A percentile compares a stretch with the other conserved stretches of the same genome.
These are phyloP conservation scores for Orbilia brochopaga DNA, from an alignment of 2,329 filamentous ascomycete genomes.

Conservation along the genomic window DNA sequence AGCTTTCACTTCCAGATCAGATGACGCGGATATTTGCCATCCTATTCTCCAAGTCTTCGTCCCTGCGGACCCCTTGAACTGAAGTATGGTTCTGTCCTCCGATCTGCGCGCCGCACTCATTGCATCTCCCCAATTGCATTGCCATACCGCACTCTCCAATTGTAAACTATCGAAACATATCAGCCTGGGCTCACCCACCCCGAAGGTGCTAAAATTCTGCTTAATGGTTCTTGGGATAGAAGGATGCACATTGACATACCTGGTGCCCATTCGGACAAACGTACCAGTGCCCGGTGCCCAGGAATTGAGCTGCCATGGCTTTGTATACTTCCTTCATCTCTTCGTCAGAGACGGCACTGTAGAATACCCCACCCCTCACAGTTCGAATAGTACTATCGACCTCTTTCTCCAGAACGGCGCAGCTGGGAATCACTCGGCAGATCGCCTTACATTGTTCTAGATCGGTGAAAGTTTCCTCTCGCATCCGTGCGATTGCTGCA, in stretches of 20 bases:
- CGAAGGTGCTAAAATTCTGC: background rate
- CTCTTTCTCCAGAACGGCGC: conserved; percentile 59
- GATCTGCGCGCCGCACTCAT: conserved; percentile 1
- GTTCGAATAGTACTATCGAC: conserved; percentile 61
- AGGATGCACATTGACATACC: conserved; percentile 6
- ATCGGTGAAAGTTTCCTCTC: conserved; percentile 45
- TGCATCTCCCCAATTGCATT: conserved; percentile 2
- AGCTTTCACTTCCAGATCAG: no score
- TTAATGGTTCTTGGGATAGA: background rate
- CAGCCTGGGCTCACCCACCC: background rate
- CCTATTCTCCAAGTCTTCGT: background rate
- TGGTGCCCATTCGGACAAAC: conserved; percentile 65
- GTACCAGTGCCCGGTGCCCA: conserved; percentile 68
- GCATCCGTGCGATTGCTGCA: background rate
- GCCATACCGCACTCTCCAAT: conserved; percentile 9
- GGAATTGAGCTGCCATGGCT: conserved; percentile 63
- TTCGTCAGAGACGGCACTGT: conserved; percentile 61
- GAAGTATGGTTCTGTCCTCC: background rate
- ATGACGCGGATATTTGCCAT: background rate
- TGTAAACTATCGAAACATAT: background rate
- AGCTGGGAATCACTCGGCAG: conserved; percentile 6
- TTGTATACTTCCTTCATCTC: conserved; percentile 63
- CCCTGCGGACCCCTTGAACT: background rate
- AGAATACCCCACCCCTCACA: conserved; percentile 61
- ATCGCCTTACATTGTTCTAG: conserved; percentile 30